Evolutionary conservation across 192 early-diverging fungal species (phyloP).

Genomic region (Radiomyces spectabilis): DNA sequence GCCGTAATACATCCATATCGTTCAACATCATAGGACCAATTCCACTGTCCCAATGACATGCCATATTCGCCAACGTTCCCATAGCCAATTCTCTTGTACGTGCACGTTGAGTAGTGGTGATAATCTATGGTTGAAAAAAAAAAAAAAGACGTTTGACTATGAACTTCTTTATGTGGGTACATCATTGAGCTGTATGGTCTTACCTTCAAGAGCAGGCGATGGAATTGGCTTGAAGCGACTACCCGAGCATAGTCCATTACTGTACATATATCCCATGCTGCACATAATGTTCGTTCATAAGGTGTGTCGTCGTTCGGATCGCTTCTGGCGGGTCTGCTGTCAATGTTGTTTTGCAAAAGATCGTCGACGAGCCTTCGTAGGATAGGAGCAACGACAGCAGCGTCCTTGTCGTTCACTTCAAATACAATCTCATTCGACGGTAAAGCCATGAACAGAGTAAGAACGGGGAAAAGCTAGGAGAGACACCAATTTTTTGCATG

Average conservation of each 20-base stretch:
- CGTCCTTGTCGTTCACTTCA: no score
- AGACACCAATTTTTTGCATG: no score
- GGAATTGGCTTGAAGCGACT: constrained; percentile 11
- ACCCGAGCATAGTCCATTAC: constrained; percentile 16
- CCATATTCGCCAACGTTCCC: constrained; percentile 28
- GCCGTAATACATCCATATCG: constrained; percentile 19
- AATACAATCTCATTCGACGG: no score
- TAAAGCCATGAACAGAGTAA: no score
- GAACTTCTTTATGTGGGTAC: not conserved
- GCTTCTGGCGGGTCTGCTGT: not conserved
- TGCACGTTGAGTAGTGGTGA: constrained; percentile 14
- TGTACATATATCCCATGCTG: constrained; percentile 22
- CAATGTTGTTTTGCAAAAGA: constrained; percentile 1
- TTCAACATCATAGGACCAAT: constrained; percentile 11
- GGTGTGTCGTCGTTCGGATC: constrained; percentile 23
- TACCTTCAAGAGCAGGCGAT: constrained; percentile 24
- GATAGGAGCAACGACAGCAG: constrained; percentile 9
- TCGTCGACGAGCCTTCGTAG: constrained; percentile 14
- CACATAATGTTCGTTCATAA: constrained; percentile 23
- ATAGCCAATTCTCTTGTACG: constrained; percentile 26
- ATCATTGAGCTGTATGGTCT: not conserved
- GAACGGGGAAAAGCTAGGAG: no score
- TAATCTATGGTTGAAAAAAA: constrained; percentile 6
- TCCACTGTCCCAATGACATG: constrained; percentile 23
- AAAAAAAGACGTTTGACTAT: not conserved